Percentiles rank a stretch among this genome's conserved stretches.
These are phyloP conservation scores for Silene conica DNA, from an alignment of 148 eudicot species.

Conservation along the genomic window DNA sequence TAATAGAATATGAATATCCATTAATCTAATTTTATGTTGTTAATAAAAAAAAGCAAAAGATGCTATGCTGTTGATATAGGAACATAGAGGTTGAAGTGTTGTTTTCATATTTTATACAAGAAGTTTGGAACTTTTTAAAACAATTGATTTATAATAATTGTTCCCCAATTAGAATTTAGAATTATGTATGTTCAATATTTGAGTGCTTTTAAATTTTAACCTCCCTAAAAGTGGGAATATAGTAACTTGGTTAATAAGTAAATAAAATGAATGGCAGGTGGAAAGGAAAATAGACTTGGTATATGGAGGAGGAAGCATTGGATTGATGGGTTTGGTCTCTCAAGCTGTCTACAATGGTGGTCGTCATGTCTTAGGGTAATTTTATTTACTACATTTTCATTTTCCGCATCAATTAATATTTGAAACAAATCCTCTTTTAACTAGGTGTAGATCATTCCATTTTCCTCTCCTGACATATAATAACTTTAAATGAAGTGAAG, in stretches of 20 bases:
- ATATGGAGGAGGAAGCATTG: constrained; percentile 93
- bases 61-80: constrained; percentile 4
- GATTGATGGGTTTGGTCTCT: constrained; percentile 81
- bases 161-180: not conserved
- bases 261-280: constrained; percentile 33
- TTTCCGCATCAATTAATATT: not conserved
- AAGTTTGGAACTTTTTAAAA: constrained; percentile 4
- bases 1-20: no score
- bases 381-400: not conserved
- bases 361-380: constrained; percentile 85
- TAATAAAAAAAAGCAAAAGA: not conserved
- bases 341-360: constrained; percentile 79
- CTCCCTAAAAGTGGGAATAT: not conserved
- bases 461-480: no score
- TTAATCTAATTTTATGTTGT: not conserved
- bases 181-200: not conserved
- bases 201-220: not conserved
- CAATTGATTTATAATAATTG: not conserved
- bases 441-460: no score
- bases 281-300: constrained; percentile 82
- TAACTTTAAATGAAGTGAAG: no score
- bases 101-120: constrained; percentile 4
- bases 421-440: not conserved
- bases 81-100: constrained; percentile 9
- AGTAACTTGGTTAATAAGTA: not conserved